A percentile compares a stretch with the other conserved stretches of the same genome.
These are phyloP conservation scores for Byssochlamys sp. DNA, from an alignment of 2,329 filamentous ascomycete species.

Conservation along the genomic window DNA sequence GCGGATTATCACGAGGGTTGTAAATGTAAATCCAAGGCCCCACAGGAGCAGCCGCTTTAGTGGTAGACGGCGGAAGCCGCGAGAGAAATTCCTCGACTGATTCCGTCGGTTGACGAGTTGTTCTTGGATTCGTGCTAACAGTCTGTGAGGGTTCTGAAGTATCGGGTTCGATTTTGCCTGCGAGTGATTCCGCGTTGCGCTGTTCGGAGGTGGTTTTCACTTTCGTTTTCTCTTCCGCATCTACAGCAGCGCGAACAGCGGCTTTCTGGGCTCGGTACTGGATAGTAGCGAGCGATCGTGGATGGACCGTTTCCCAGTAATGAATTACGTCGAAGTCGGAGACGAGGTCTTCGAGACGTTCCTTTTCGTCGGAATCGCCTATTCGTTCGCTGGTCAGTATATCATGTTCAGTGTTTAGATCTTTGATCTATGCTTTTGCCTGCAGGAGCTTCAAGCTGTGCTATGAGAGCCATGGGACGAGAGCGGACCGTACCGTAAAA, in stretches of 20 bases:
- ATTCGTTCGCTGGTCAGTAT: background rate
- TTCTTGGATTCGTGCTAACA: background rate
- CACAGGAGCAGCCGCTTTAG: constrained; percentile 30
- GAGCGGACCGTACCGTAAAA: constrained; percentile 30
- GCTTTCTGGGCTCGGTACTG: constrained; percentile 16
- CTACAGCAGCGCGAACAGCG: background rate
- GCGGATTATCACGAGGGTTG: constrained; percentile 46
- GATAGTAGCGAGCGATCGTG: constrained; percentile 23
- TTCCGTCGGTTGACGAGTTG: constrained; percentile 47
- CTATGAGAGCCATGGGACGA: background rate
- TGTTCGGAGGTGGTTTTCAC: constrained; percentile 2
- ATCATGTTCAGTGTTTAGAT: background rate
- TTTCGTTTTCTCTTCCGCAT: constrained; percentile 2
- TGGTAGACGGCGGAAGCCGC: constrained; percentile 59
- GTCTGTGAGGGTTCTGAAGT: background rate
- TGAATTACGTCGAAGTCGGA: constrained; percentile 41
- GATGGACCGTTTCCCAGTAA: constrained; percentile 39
- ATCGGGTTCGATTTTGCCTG: constrained; percentile 15
- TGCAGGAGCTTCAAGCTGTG: background rate
- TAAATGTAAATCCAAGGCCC: constrained; percentile 64
- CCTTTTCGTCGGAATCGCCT: constrained; percentile 49
- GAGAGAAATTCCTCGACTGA: constrained; percentile 55
- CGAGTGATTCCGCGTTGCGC: constrained; percentile 24
- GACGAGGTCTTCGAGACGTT: constrained; percentile 42
- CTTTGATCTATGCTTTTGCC: background rate